A percentile compares a stretch with the other conserved stretches of the same genome.
These are phyloP conservation scores for Suhomyces anneliseae DNA, from an alignment of 1,139 yeast genomes.

Conservation along the genomic window DNA sequence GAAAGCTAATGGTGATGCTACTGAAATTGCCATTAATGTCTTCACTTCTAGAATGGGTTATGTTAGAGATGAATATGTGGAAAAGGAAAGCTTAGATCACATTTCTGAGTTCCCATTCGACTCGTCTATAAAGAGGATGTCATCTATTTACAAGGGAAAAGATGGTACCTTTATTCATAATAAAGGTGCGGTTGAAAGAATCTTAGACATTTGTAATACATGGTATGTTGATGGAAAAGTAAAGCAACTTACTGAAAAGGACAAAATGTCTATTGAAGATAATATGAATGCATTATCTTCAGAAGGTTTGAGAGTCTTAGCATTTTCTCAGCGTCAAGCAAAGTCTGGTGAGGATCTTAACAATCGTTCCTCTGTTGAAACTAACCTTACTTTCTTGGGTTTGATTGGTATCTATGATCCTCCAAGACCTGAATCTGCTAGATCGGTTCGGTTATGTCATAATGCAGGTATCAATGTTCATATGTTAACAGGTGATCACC, in stretches of 20 bases:
- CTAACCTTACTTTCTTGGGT: constrained; percentile 59
- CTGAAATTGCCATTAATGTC: constrained; percentile 81
- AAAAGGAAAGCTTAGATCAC: constrained; percentile 39
- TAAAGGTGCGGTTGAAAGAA: constrained; percentile 81
- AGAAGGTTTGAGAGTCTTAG: constrained; percentile 73
- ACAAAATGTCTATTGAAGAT: constrained; percentile 44
- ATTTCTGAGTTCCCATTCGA: constrained; percentile 75
- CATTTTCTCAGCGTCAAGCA: constrained; percentile 54
- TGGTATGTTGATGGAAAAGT: constrained; percentile 49
- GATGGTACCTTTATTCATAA: constrained; percentile 49
- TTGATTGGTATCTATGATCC: constrained; percentile 83
- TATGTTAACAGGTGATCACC: constrained; percentile 86
- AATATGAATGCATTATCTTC: constrained; percentile 65
- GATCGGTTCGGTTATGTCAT: constrained; percentile 67
- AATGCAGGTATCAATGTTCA: constrained; percentile 78
- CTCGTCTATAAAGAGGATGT: constrained; percentile 74
- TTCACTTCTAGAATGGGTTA: constrained; percentile 58
- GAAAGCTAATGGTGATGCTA: constrained; percentile 84
- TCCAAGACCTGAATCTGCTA: constrained; percentile 71
- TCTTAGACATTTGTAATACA: constrained; percentile 54
- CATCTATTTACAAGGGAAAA: constrained; percentile 51
- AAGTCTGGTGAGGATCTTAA: constrained; percentile 21
- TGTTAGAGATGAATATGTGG: constrained; percentile 44
- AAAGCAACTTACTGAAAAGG: constrained; percentile 40
- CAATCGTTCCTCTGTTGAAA: constrained; percentile 56